Percentiles rank a stretch among this genome's conserved stretches.
These are phyloP conservation scores for Omphalotus olearius DNA, from an alignment of 1,284 basidiomycete species.

Conservation along the genomic window DNA sequence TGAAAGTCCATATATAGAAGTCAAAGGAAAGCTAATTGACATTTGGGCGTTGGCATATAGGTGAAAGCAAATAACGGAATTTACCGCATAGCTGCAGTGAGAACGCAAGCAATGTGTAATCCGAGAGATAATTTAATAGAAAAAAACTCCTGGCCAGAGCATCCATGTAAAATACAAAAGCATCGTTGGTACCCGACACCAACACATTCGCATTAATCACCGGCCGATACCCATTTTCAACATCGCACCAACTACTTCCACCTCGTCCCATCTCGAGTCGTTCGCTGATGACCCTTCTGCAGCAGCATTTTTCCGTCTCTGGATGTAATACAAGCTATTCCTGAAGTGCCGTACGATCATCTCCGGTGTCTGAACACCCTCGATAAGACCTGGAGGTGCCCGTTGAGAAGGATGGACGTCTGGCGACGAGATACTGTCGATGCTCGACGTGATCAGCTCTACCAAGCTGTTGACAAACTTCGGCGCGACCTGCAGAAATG, in stretches of 20 bases:
- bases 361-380: slow-evolving; percentile 87
- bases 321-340: slow-evolving; percentile 85
- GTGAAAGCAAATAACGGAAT: too few relatives aligned
- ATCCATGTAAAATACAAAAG: too few relatives aligned
- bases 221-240: slow-evolving; percentile 75
- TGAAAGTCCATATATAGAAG: not conserved
- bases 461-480: slow-evolving; percentile 94
- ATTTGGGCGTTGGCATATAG: too few relatives aligned
- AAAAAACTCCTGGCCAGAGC: too few relatives aligned
- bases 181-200: too few relatives aligned
- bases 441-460: slow-evolving; percentile 86
- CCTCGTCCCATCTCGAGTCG: slow-evolving; percentile 74
- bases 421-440: slow-evolving; percentile 79
- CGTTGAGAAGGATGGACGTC: slow-evolving; percentile 84
- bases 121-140: too few relatives aligned
- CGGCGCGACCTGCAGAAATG: slow-evolving; percentile 64
- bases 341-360: slow-evolving; percentile 91
- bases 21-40: too few relatives aligned
- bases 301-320: slow-evolving; percentile 61
- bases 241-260: slow-evolving; percentile 81
- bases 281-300: slow-evolving; percentile 33
- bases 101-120: too few relatives aligned
- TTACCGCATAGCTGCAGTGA: too few relatives aligned
- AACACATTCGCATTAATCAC: not conserved
- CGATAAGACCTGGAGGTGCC: slow-evolving; percentile 78